Percentiles rank a stretch among this genome's conserved stretches.
These are phyloP conservation scores for Komagataella pseudopastoris DNA, from an alignment of 805 yeast genomes.

Conservation along the genomic window DNA sequence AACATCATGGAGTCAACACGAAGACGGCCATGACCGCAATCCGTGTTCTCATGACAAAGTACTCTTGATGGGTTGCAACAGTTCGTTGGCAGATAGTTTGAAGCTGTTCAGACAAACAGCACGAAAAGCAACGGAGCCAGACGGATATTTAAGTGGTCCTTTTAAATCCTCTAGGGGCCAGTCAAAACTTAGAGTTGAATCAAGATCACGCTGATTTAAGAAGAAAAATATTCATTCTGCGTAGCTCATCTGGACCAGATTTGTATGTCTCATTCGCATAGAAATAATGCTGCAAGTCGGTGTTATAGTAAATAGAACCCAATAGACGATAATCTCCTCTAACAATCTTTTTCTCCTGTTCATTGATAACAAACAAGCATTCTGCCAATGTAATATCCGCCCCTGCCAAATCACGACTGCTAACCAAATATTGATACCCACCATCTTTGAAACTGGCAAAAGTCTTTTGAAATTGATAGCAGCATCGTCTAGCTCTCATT, in stretches of 20 bases:
- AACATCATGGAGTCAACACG: not conserved
- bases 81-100: not conserved
- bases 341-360: not conserved
- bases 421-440: not conserved
- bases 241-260: not conserved
- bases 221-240: not conserved
- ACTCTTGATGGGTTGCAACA: not conserved
- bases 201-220: not conserved
- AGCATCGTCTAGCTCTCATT: not conserved
- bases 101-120: not conserved
- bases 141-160: not conserved
- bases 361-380: not conserved
- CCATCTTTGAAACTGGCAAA: not conserved
- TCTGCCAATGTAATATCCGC: not conserved
- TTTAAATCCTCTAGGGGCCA: not conserved
- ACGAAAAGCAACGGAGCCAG: not conserved
- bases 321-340: not conserved
- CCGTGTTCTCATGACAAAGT: not conserved
- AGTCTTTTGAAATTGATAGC: not conserved
- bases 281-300: not conserved
- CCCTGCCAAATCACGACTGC: not conserved
- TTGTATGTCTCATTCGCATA: not conserved
- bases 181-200: not conserved
- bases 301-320: not conserved
- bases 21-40: not conserved